These are phyloP conservation scores for Pichiaceae sp. DNA, from an alignment of 1,139 yeast species.

Conservation along the genomic window DNA sequence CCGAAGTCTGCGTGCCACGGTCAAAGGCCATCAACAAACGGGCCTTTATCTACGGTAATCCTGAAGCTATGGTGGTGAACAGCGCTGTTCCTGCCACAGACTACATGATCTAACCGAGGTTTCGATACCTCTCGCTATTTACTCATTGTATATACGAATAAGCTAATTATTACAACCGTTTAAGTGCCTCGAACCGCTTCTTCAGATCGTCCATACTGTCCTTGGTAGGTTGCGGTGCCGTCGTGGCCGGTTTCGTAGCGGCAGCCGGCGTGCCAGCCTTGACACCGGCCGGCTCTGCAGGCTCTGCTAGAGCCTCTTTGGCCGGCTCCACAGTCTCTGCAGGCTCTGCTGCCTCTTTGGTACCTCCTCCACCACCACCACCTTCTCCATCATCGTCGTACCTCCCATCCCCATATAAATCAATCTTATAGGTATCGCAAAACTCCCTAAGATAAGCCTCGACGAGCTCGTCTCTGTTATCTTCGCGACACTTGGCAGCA, in stretches of 20 bases:
- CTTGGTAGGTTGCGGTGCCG: background rate
- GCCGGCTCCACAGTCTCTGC: background rate
- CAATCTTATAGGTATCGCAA: constrained; percentile 25
- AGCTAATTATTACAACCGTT: constrained; percentile 8
- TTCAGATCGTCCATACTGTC: constrained; percentile 37
- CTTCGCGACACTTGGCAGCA: constrained; percentile 12
- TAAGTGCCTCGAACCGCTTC: constrained; percentile 48
- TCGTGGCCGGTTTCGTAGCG: background rate
- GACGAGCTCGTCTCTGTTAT: constrained; percentile 37
- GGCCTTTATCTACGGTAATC: constrained; percentile 23
- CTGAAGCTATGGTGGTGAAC: constrained; percentile 21
- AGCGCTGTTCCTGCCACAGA: constrained; percentile 5
- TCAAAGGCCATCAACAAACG: constrained; percentile 18
- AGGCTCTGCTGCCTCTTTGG: background rate
- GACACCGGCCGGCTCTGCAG: background rate
- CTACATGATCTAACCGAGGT: constrained; percentile 3
- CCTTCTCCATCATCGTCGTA: constrained; percentile 20
- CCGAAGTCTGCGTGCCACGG: background rate
- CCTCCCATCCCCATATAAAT: constrained; percentile 48
- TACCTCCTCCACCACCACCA: constrained; percentile 14
- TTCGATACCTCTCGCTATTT: background rate
- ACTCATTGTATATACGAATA: background rate
- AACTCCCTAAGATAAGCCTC: constrained; percentile 17
- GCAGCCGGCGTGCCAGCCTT: background rate
- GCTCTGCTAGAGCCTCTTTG: background rate